Conservation (phyloP, 371 early-diverging fungal genomes). For the Mucor circinelloides region DNA sequence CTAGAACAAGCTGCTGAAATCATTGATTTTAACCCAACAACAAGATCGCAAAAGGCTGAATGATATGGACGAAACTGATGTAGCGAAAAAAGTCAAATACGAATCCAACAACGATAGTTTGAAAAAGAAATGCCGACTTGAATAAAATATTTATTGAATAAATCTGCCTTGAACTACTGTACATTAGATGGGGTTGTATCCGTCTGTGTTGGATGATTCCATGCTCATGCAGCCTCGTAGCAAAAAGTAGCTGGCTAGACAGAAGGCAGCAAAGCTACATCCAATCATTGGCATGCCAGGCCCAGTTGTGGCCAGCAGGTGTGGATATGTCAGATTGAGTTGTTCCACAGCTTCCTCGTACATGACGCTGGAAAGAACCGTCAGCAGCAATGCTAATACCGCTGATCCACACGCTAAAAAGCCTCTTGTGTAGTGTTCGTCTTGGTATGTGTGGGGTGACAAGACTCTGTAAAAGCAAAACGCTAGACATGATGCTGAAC, state of each 20-base stretch:
- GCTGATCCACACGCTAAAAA: conserved; percentile 39
- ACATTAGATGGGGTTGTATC: conserved; percentile 36
- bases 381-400: conserved; percentile 30
- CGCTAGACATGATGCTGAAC: conserved; percentile 25
- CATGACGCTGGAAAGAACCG: conserved; percentile 37
- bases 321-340: conserved; percentile 39
- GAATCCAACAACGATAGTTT: neutral
- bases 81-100: no score
- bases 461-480: conserved; percentile 21
- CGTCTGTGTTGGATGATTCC: conserved; percentile 26
- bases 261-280: conserved; percentile 34
- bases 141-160: neutral
- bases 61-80: no score
- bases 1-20: no score
- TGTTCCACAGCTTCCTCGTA: conserved; percentile 36
- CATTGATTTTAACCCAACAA: no score
- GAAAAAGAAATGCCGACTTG: neutral
- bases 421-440: conserved; percentile 43
- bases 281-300: conserved; percentile 43
- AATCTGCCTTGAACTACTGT: neutral
- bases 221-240: conserved; percentile 37
- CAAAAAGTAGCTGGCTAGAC: conserved; percentile 28
- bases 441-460: conserved; percentile 27
- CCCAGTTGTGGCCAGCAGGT: conserved; percentile 36
- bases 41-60: no score